Base-by-base conservation (phyloP, 768 basidiomycete genomes). In the Cystobasidium onofrii region DNA sequence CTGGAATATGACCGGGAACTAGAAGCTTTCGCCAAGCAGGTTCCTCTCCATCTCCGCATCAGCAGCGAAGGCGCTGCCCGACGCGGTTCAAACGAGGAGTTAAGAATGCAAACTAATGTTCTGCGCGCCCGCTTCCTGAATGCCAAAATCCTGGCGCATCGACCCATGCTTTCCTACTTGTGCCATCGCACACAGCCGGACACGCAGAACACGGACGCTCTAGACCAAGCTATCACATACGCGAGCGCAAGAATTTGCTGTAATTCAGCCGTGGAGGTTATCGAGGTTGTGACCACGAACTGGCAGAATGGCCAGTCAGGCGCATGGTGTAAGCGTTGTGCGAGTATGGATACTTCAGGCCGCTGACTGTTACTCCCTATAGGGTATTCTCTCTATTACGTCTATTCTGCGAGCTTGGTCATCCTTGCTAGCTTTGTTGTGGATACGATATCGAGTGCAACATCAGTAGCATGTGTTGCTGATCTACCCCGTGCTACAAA, bases 361-460 rank as follows among this genome's bases (percentile, higher is more conserved):
- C 63, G n/a, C 63, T 64, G 63, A 41, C 31, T 20, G 7, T 31
- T 39, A 13, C 27, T 15, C 27, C 4, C 3, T 7, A 1, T n/a
- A 64, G 63, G 63, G 63, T 64, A 41, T 27, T 36, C 25, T 10
- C 31, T 64, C 6, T 64, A 64, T 34, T 64, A 64, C 27, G 63
- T 64, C 36, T 27, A 64, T 27, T 64, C 63, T 12, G 63, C 63
- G 17, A 46, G 39, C 29, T 36, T 64, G 39, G 63, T 64, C 39
- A 36, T 64, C 9, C 36, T 64, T 3, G 31, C 33, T 4, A 43
- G 33, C 15, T 29, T 64, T 41, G 36, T 64, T 6, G 63, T 64
- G 27, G 63, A 64, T 34, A 60, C 33, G 6, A 34, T 60, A 12
- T 27, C 57, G 25, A 50, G 46, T n/a, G 46, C 12, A 15, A 4